phyloP scores from a whole-genome alignment of 208 protist species.

The Wallacemonas sp. region DNA sequence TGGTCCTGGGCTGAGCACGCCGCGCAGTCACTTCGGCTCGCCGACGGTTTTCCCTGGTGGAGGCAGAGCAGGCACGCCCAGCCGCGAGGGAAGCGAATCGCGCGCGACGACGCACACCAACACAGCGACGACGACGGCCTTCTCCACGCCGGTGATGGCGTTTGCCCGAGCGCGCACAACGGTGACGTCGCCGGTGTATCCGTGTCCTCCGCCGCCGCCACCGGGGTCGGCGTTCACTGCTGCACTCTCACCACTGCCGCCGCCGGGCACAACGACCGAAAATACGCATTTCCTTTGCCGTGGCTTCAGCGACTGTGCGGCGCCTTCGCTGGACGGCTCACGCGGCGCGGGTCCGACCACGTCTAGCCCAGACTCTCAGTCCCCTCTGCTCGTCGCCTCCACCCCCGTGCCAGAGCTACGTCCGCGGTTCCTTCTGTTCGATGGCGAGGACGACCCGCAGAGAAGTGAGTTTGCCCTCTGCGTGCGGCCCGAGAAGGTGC shows the following conservation, averaged over 20 bases:
- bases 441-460: background rate
- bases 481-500: conserved; percentile 13
- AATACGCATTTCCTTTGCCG: conserved; percentile 1
- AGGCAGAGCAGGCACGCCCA: background rate
- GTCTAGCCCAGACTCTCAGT: too few relatives aligned
- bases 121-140: background rate
- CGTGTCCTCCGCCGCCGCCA: background rate
- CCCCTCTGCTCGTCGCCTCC: too few relatives aligned
- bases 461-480: conserved; percentile 9
- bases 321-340: background rate
- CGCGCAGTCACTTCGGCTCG: background rate
- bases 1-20: background rate
- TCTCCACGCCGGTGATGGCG: background rate
- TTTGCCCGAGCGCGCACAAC: background rate
- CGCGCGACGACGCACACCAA: background rate
- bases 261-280: background rate
- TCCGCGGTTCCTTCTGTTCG: conserved; percentile 1
- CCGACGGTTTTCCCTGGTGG: background rate
- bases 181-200: background rate
- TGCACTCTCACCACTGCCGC: background rate
- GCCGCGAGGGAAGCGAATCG: background rate
- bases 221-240: background rate
- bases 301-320: background rate
- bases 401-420: too few relatives aligned
- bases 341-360: background rate